phyloP scores from a whole-genome alignment of 108 stramenopile genomes.

The Chaetoceros tenuissimus region DNA sequence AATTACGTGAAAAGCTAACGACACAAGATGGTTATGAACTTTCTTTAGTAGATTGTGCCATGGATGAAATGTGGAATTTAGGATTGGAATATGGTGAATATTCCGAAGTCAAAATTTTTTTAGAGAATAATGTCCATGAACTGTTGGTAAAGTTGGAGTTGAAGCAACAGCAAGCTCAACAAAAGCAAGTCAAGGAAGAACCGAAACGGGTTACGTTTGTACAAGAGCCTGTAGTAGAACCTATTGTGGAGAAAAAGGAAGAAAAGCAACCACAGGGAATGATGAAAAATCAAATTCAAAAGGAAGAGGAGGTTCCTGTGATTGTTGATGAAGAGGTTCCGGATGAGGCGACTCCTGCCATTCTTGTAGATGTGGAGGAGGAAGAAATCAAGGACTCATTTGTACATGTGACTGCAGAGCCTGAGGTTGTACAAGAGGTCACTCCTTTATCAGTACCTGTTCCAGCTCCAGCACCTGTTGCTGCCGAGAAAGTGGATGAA shows the following conservation, averaged over 20 bases:
- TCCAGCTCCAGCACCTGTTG: not conserved
- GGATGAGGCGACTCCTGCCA: no score
- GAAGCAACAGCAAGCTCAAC: no score
- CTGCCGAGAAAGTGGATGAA: not conserved
- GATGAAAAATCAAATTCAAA: no score
- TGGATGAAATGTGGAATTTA: conserved; percentile 41
- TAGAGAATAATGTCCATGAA: no score
- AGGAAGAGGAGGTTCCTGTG: no score
- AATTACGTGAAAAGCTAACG: conserved; percentile 10
- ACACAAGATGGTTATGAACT: conserved; percentile 12
- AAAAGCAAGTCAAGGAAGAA: not conserved
- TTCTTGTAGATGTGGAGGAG: no score
- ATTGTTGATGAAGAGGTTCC: no score
- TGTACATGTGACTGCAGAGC: not conserved
- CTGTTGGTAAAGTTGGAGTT: no score
- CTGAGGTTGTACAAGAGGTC: no score
- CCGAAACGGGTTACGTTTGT: not conserved
- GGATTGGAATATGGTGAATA: conserved; percentile 18
- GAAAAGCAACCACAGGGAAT: not conserved
- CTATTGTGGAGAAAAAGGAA: not conserved
- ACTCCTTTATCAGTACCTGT: no score
- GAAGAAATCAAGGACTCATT: not conserved
- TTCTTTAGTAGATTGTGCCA: conserved; percentile 21
- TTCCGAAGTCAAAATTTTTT: conserved; percentile 17
- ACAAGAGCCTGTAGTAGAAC: not conserved